These are phyloP conservation scores for Hysterium pulicare DNA, from an alignment of 2,329 filamentous ascomycete species.

Conservation along the genomic window DNA sequence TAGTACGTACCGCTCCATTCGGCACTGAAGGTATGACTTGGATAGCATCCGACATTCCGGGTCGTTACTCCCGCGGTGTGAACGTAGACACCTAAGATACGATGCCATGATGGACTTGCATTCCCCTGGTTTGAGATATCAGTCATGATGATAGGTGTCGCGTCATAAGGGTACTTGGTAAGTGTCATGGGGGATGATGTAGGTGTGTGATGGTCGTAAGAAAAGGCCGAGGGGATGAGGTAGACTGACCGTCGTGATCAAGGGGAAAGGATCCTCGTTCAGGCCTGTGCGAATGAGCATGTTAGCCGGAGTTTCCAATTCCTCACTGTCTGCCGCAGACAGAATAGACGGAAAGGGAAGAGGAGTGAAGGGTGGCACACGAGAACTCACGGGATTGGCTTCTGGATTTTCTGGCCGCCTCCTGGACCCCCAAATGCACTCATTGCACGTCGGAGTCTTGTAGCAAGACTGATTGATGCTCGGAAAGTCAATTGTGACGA, in stretches of 20 bases:
- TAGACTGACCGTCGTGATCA: constrained; percentile 72
- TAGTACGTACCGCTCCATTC: constrained; percentile 81
- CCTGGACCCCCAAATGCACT: constrained; percentile 70
- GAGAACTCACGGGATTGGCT: constrained; percentile 67
- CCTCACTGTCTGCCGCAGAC: not conserved
- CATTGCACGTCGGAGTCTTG: constrained; percentile 39
- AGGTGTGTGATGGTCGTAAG: no score
- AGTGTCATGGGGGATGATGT: no score
- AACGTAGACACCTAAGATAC: constrained; percentile 86
- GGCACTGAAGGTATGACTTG: constrained; percentile 83
- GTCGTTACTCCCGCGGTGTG: constrained; percentile 78
- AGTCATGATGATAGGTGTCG: constrained; percentile 6
- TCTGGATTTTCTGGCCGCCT: constrained; percentile 59
- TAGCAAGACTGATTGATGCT: not conserved
- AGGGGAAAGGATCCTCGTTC: constrained; percentile 94
- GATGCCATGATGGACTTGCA: constrained; percentile 84
- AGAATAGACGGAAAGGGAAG: constrained; percentile 1
- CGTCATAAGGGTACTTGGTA: not conserved
- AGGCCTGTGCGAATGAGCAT: constrained; percentile 54
- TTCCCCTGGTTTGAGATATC: constrained; percentile 61
- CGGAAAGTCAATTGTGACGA: not conserved
- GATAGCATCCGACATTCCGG: constrained; percentile 79
- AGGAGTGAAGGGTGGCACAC: not conserved
- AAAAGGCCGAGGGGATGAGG: not conserved
- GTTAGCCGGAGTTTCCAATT: constrained; percentile 13